Percentiles rank a stretch among this genome's conserved stretches.
phyloP scores from a whole-genome alignment of 1,139 yeast species.

The Debaryomyces sp. region DNA sequence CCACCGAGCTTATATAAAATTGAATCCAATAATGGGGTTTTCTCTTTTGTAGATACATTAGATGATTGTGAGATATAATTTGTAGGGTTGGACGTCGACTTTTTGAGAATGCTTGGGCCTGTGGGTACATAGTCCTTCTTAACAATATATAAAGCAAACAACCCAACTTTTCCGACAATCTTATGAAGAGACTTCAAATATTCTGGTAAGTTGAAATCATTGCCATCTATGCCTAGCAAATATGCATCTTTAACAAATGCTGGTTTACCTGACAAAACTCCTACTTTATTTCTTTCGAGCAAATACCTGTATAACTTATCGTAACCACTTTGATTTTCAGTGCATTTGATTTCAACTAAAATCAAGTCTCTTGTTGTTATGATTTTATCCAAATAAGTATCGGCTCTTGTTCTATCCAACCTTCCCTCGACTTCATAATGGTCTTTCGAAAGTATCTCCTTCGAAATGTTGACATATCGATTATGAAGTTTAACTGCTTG shows the following conservation, averaged over 20 bases:
- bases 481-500: conserved; percentile 23
- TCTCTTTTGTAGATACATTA: background rate
- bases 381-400: conserved; percentile 56
- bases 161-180: conserved; percentile 27
- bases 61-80: background rate
- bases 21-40: conserved; percentile 19
- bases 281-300: conserved; percentile 52
- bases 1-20: conserved; percentile 20
- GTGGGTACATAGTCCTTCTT: conserved; percentile 42
- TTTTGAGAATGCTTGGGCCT: conserved; percentile 23
- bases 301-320: conserved; percentile 58
- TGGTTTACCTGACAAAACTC: conserved; percentile 59
- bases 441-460: conserved; percentile 30
- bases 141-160: conserved; percentile 51
- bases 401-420: conserved; percentile 56
- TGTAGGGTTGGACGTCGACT: conserved; percentile 10
- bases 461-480: conserved; percentile 32
- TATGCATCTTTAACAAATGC: conserved; percentile 67
- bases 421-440: conserved; percentile 64
- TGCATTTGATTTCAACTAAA: conserved; percentile 43
- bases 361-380: conserved; percentile 52
- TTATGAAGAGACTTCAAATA: conserved; percentile 27
- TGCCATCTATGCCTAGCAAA: conserved; percentile 48
- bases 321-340: conserved; percentile 32
- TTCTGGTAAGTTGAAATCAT: conserved; percentile 28